These are phyloP conservation scores for Ettlia oleoabundans DNA, from an alignment of 139 green algal genomes.

Conservation along the genomic window DNA sequence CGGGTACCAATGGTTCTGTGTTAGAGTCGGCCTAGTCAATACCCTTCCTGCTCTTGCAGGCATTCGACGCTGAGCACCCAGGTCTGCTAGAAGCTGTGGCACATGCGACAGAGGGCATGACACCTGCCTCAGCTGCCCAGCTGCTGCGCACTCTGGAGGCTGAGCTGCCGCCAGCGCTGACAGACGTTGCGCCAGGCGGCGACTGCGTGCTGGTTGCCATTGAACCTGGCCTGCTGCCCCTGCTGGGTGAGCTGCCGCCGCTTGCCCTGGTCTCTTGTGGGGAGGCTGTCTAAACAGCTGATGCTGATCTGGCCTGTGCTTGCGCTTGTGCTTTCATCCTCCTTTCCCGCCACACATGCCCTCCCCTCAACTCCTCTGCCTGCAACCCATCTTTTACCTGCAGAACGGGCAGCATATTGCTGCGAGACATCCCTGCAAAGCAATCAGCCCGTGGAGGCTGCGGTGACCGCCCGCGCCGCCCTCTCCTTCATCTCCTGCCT, in stretches of 20 bases:
- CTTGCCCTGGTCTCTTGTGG: too few species aligned
- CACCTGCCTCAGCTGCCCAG: not conserved
- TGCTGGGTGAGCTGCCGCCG: constrained; percentile 18
- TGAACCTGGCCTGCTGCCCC: not conserved
- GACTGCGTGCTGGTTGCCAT: constrained; percentile 23
- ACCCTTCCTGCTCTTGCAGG: not conserved
- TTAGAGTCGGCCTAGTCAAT: too few species aligned
- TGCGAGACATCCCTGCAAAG: not conserved
- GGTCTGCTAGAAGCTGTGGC: constrained; percentile 18
- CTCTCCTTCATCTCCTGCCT: constrained; percentile 21
- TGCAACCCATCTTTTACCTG: too few species aligned
- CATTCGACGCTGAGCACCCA: constrained; percentile 2
- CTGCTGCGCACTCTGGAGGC: constrained; percentile 3
- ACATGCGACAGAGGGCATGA: not conserved
- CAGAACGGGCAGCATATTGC: constrained; percentile 9
- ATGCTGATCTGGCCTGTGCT: not conserved
- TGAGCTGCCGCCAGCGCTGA: constrained; percentile 17
- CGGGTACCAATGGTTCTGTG: too few species aligned
- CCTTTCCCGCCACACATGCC: not conserved
- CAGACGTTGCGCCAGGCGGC: not conserved
- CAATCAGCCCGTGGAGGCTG: not conserved
- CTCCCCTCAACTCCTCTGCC: too few species aligned
- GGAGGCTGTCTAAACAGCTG: not conserved
- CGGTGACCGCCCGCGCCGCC: not conserved
- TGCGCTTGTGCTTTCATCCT: not conserved